These are phyloP conservation scores for Phytophthora niederhauseri DNA, from an alignment of 352 stramenopile species.

Conservation along the genomic window DNA sequence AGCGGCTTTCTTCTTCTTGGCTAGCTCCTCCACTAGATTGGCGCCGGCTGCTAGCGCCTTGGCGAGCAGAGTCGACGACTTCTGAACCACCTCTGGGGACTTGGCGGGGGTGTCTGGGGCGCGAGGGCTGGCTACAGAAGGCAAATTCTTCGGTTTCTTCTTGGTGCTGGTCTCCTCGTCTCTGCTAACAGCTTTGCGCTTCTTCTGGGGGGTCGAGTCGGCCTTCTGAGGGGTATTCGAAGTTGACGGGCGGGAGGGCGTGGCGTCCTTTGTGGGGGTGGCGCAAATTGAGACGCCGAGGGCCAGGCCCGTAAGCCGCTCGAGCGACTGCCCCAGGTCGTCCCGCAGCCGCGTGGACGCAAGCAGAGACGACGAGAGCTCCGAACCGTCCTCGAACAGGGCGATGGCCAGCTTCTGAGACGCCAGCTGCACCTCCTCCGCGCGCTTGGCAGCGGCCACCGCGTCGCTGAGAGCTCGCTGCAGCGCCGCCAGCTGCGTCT, in stretches of 20 bases:
- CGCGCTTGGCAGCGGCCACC: constrained; percentile 5
- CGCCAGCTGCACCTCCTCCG: constrained; percentile 8
- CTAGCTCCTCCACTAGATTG: constrained; percentile 8
- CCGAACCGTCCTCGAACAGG: constrained; percentile 11
- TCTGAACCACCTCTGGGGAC: not conserved
- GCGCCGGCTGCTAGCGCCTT: constrained; percentile 3
- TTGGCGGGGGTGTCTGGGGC: not conserved
- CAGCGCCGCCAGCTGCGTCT: constrained; percentile 7
- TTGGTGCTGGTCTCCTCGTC: too few species aligned
- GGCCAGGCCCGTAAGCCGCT: too few species aligned
- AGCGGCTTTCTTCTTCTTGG: constrained; percentile 12
- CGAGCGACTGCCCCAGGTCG: too few species aligned
- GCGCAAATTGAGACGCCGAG: too few species aligned
- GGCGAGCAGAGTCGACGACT: not conserved
- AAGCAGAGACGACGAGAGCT: constrained; percentile 6
- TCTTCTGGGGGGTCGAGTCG: too few species aligned
- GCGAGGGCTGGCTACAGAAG: too few species aligned
- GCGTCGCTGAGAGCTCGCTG: not conserved
- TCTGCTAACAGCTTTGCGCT: too few species aligned
- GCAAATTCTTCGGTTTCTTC: too few species aligned
- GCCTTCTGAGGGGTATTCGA: too few species aligned
- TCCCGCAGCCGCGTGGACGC: too few species aligned
- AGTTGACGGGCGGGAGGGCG: too few species aligned
- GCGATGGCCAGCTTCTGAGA: constrained; percentile 13
- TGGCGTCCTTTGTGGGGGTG: too few species aligned